phyloP scores from a whole-genome alignment of 1,284 basidiomycete genomes.

The Papiliotrema nemorosa region DNA sequence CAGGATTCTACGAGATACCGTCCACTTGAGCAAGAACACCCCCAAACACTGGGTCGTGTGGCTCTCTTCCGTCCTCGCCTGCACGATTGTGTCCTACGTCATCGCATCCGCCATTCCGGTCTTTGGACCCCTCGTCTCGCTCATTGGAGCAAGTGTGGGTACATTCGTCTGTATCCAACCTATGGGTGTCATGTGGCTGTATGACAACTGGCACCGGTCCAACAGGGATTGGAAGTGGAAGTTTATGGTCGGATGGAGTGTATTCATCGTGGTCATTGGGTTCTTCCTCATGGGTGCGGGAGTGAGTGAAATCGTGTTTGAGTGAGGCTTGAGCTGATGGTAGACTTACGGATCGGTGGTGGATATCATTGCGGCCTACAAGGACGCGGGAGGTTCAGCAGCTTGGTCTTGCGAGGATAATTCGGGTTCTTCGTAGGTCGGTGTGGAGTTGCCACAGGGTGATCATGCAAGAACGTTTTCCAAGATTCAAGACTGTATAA shows the following conservation, averaged over 20 bases:
- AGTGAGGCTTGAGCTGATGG: slow-evolving; percentile 1
- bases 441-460: neutral
- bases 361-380: slow-evolving; percentile 26
- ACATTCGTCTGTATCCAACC: slow-evolving; percentile 10
- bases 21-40: slow-evolving; percentile 60
- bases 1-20: slow-evolving; percentile 57
- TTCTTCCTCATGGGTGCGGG: slow-evolving; percentile 30
- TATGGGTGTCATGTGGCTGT: slow-evolving; percentile 23
- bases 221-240: slow-evolving; percentile 14
- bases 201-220: slow-evolving; percentile 21
- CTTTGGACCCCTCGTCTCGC: slow-evolving; percentile 17
- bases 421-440: slow-evolving; percentile 17
- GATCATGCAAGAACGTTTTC: neutral
- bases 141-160: slow-evolving; percentile 23
- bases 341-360: slow-evolving; percentile 36
- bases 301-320: slow-evolving; percentile 11
- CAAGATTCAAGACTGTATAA: too few species aligned
- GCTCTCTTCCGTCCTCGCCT: slow-evolving; percentile 25
- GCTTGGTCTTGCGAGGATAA: slow-evolving; percentile 41
- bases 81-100: slow-evolving; percentile 10
- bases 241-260: slow-evolving; percentile 16
- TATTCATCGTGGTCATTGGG: slow-evolving; percentile 25
- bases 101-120: slow-evolving; percentile 20
- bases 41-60: slow-evolving; percentile 59
- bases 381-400: slow-evolving; percentile 15